Evolutionary conservation across 2,329 filamentous ascomycete genomes (phyloP), one percentile per base, ranked within the genome.

Genomic region (Tolypocladium tundrense): DNA sequence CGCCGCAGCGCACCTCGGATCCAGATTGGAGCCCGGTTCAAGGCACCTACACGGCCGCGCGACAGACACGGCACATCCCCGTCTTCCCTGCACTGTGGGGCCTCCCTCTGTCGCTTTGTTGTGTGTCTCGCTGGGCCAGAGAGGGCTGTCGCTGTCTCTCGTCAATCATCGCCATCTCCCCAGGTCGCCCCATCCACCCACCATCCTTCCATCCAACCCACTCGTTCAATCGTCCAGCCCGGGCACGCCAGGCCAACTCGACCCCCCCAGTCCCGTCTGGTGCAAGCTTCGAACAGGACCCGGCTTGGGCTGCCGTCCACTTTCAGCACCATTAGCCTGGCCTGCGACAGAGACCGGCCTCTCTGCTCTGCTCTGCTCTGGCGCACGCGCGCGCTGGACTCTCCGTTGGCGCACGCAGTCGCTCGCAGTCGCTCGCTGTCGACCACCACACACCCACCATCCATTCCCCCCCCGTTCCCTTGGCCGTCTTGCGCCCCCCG

Each of bases 231-330:
- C 45, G 37, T 52, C 37, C 21, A 35, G 27, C 24, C 39, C 56
- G 6, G 27, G 4, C 24, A 27, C 24, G 24, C 27, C 27, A 58
- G n/a, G 16, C 53, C 53, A 51, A 53, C 37, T 40, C 21, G 21
- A 45, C 27, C 16, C 48, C 42, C 58, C 57, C 55, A 59, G 58
- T 59, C 60, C 60, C 55, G 53, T 57, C 60, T 55, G 19, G 57
- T 51, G 42, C 60, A 59, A 61, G 60, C 60, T 55, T 57, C 35
- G 56, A 51, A 54, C 58, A 35, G 53, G 54, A 51, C 55, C 35
- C 37, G 58, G 58, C 54, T 54, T 55, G 53, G 13, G 45, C 45
- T 31, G 24, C 24, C 45, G 43, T 48, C 42, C 52, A 53, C 45
- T 40, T 24, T 27, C 45, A 27, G 19, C 24, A 37, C 24, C 24